Evolutionary conservation across 345 rosid genomes (phyloP), one percentile per base, ranked within the genome.

Genomic region (Orychophragmus violaceus): DNA sequence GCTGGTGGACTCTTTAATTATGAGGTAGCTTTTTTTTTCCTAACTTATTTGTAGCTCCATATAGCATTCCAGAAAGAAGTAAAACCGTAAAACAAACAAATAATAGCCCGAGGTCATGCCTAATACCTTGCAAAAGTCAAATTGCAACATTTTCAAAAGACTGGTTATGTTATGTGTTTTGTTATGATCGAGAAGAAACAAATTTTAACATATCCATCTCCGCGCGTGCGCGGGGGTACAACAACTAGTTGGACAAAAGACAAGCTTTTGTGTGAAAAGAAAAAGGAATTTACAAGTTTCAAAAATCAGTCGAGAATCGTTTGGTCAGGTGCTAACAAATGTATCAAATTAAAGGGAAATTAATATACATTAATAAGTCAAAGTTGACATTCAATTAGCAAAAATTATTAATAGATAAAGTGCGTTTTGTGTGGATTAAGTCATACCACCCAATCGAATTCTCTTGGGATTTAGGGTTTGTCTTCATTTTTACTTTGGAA

Each of bases 1-100:
- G 99, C 99, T 77, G 92, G 95, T 17, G 93, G 89, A 61, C 87
- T 94, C 66, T 94, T 94, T 68, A 84, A 85, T 55, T 90, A 93
- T 97, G 93, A 94, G 99, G 97, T 94, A 65, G 50, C 30, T 45
- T 23, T 25, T 3, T 10, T 2, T 2, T 19, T 16, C 17, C 32
- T 19, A 1, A 35, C 27, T 24, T 23, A 49, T 21, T 55, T 55
- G 8, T 64, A 21, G 21, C 35, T 48, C 54, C 30, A 33, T 29
- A 27, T 9, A 68, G 42, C 42, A 32, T 32, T 51, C 55, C 16
- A 37, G 44, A n/a, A 24, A 59, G n/a, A 17, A 14, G 5, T 58
- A 8, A 17, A n/a, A 11, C 4, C n/a, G n/a, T n/a, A n/a, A n/a
- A n/a, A n/a, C n/a, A n/a, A 13, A 44, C 44, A 30, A 24, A 1